phyloP scores from a whole-genome alignment of 2,329 filamentous ascomycete species.

The Fusarium brevicatenulatum region DNA sequence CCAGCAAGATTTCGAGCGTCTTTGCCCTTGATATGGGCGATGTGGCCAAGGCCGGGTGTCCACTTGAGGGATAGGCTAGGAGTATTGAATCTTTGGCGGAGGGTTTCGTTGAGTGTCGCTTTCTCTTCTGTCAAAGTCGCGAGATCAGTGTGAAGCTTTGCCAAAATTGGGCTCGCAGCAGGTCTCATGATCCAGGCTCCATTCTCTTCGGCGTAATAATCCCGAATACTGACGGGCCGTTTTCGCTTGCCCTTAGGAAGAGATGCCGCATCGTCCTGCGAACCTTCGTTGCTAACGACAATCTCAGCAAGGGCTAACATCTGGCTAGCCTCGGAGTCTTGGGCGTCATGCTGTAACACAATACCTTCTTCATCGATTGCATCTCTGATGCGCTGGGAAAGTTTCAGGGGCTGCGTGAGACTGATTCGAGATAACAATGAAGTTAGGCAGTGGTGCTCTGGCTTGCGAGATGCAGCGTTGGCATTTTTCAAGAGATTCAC shows the following conservation, averaged over 20 bases:
- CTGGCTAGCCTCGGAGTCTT: slow-evolving; percentile 76
- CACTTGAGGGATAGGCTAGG: slow-evolving; percentile 81
- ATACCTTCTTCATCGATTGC: slow-evolving; percentile 95
- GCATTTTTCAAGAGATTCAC: slow-evolving; percentile 56
- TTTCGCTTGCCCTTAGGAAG: slow-evolving; percentile 66
- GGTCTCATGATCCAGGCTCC: slow-evolving; percentile 74
- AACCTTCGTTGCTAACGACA: slow-evolving; percentile 73
- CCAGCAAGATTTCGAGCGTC: slow-evolving; percentile 60
- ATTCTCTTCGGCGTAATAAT: slow-evolving; percentile 69
- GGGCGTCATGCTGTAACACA: slow-evolving; percentile 79
- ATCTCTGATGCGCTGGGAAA: slow-evolving; percentile 76
- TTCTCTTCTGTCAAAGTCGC: slow-evolving; percentile 70
- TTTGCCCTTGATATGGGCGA: slow-evolving; percentile 89
- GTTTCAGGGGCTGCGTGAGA: slow-evolving; percentile 71
- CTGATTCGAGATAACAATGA: slow-evolving; percentile 67
- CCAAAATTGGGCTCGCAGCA: slow-evolving; percentile 72
- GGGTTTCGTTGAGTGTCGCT: slow-evolving; percentile 63
- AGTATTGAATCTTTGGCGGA: slow-evolving; percentile 71
- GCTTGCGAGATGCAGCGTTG: slow-evolving; percentile 11
- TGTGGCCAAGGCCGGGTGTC: slow-evolving; percentile 87
- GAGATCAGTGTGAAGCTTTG: slow-evolving; percentile 75
- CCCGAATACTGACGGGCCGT: slow-evolving; percentile 59
- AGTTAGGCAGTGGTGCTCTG: slow-evolving; percentile 51
- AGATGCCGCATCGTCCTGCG: slow-evolving; percentile 63
- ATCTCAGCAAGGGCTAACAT: slow-evolving; percentile 79